Percentiles rank a stretch among this genome's conserved stretches.
These are phyloP conservation scores for Neofusicoccum umdonicola DNA, from an alignment of 2,329 filamentous ascomycete genomes.

Conservation along the genomic window DNA sequence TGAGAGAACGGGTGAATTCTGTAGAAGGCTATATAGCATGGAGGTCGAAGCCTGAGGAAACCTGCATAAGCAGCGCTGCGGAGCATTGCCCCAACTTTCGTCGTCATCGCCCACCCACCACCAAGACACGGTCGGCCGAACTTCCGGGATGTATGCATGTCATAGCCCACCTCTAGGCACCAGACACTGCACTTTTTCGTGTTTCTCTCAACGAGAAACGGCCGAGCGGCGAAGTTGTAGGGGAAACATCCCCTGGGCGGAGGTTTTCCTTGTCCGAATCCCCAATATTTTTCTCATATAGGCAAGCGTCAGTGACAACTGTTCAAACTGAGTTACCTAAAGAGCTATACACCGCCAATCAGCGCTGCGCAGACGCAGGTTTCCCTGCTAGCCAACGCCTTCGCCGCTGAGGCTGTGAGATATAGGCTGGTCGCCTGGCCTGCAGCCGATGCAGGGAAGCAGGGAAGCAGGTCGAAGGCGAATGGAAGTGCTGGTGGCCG, in stretches of 20 bases:
- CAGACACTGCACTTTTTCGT: not conserved
- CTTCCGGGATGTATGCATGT: not conserved
- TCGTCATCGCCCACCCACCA: constrained; percentile 8
- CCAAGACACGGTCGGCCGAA: constrained; percentile 1
- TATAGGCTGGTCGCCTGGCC: not conserved
- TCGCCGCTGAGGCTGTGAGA: constrained; percentile 13
- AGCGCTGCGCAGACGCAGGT: not conserved
- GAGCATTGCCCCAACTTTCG: constrained; percentile 8
- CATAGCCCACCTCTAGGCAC: not conserved
- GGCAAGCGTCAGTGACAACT: not conserved
- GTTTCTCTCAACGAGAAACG: not conserved
- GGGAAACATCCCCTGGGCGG: not conserved
- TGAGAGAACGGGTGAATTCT: not conserved
- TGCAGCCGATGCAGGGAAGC: constrained; percentile 4
- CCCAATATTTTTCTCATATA: not conserved
- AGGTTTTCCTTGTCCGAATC: not conserved
- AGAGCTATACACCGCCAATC: not conserved
- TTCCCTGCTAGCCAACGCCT: not conserved
- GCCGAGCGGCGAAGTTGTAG: not conserved
- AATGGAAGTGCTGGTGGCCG: not conserved
- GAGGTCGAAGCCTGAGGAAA: not conserved
- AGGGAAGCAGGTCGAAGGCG: not conserved
- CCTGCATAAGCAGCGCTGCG: not conserved
- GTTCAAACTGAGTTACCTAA: not conserved
- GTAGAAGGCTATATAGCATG: not conserved